These are phyloP conservation scores for Capronia coronata DNA, from an alignment of 2,329 filamentous ascomycete species.

Conservation along the genomic window DNA sequence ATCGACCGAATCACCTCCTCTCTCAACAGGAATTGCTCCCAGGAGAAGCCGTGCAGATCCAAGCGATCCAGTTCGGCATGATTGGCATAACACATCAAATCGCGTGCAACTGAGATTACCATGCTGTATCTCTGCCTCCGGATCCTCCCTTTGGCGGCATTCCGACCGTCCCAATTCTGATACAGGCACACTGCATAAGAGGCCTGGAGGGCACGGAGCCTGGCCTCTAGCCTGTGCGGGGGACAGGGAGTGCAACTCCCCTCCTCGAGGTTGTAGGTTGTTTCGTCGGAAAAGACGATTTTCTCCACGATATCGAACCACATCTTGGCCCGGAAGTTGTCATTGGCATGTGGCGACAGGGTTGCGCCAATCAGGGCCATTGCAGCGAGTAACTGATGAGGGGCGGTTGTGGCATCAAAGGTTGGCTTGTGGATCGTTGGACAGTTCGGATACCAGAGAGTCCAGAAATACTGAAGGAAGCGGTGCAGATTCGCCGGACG, in stretches of 20 bases:
- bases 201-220: constrained; percentile 35
- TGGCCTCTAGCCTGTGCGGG: constrained; percentile 4
- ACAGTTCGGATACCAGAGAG: constrained; percentile 37
- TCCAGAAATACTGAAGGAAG: constrained; percentile 35
- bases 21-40: constrained; percentile 32
- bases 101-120: constrained; percentile 29
- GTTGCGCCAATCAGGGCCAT: constrained; percentile 36
- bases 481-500: constrained; percentile 29
- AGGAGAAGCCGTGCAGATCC: constrained; percentile 32
- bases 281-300: constrained; percentile 36
- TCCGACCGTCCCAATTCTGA: constrained; percentile 38
- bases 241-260: constrained; percentile 28
- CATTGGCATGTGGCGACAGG: constrained; percentile 32
- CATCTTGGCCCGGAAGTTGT: constrained; percentile 32
- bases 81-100: constrained; percentile 32
- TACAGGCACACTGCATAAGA: constrained; percentile 37
- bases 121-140: constrained; percentile 33
- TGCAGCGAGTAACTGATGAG: constrained; percentile 32
- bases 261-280: constrained; percentile 26
- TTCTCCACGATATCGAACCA: constrained; percentile 38
- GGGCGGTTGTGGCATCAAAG: constrained; percentile 32
- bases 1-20: constrained; percentile 36
- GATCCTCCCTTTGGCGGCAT: constrained; percentile 34
- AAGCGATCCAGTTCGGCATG: constrained; percentile 21
- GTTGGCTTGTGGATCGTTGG: constrained; percentile 35